Conservation (phyloP, 495 filamentous ascomycete genomes). For the Penicillium bialowiezense region DNA sequence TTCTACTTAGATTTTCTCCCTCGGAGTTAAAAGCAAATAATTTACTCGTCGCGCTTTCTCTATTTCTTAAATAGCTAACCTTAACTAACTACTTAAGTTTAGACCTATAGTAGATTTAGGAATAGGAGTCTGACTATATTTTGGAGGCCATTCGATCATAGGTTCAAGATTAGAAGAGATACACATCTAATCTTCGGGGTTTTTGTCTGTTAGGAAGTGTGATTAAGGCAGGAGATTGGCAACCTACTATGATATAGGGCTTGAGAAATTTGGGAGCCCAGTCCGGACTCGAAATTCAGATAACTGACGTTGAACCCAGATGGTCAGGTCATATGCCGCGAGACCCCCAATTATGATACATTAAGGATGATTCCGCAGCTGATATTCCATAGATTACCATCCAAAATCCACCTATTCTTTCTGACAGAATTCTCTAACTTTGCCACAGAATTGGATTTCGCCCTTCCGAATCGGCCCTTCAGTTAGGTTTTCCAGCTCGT, state of each 20-base stretch:
- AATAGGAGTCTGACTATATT: background rate
- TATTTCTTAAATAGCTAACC: slow-evolving; percentile 3
- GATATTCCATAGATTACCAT: too few species aligned
- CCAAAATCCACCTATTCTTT: too few species aligned
- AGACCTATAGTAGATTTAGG: too few species aligned
- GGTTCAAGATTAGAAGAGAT: slow-evolving; percentile 4
- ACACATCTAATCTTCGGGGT: slow-evolving; percentile 2
- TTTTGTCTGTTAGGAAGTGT: background rate
- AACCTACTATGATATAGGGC: background rate
- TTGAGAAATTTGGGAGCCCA: background rate
- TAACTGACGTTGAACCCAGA: background rate
- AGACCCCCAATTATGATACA: too few species aligned
- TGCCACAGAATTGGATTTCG: too few species aligned
- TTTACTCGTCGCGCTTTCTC: slow-evolving; percentile 1
- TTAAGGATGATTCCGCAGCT: too few species aligned
- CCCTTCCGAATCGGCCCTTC: too few species aligned
- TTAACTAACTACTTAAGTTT: slow-evolving; percentile 3
- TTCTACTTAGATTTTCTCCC: slow-evolving; percentile 4
- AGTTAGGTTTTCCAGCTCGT: too few species aligned
- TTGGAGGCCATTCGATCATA: slow-evolving; percentile 3
- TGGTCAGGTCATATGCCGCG: too few species aligned
- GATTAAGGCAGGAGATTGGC: background rate
- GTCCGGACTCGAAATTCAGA: background rate
- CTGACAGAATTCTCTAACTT: too few species aligned
- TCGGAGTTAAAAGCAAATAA: background rate